Conservation (phyloP, 192 early-diverging fungal genomes). For the Coemansia sp. region DNA sequence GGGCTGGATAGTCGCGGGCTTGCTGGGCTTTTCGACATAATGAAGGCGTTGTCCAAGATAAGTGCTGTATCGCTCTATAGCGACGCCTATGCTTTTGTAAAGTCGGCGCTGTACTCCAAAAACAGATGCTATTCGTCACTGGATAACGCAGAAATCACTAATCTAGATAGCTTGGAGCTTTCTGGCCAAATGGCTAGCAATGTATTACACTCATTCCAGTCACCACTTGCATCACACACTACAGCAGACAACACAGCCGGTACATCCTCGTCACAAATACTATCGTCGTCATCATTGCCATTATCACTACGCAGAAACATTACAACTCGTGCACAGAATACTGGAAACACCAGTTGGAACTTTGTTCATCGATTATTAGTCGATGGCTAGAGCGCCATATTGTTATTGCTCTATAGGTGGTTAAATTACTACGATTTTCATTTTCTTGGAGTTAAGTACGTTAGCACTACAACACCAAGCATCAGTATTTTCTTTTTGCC, state of each 20-base stretch:
- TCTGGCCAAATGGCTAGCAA: slow-evolving; percentile 4
- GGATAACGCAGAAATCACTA: slow-evolving; percentile 10
- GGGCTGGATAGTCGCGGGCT: slow-evolving; percentile 18
- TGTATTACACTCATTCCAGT: neutral
- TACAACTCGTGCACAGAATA: neutral
- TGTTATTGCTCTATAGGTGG: neutral
- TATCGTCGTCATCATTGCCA: neutral
- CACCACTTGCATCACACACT: slow-evolving; percentile 8
- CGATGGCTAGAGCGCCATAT: neutral
- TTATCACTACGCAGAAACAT: neutral
- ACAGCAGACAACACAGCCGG: neutral
- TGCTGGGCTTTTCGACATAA: neutral
- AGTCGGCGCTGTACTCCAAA: neutral
- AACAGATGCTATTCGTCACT: neutral
- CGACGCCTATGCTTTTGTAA: slow-evolving; percentile 28
- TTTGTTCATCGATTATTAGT: slow-evolving; percentile 16
- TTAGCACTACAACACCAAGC: too few species aligned
- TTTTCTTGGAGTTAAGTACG: too few species aligned
- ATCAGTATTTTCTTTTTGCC: too few species aligned
- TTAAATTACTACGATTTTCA: neutral
- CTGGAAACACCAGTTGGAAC: slow-evolving; percentile 19
- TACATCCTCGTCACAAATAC: neutral
- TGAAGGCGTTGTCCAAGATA: neutral
- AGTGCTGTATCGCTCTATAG: slow-evolving; percentile 21
- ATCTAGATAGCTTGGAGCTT: slow-evolving; percentile 21